Percentiles rank a stretch among this genome's conserved stretches.
These are phyloP conservation scores for Paraphoma sp. DNA, from an alignment of 2,329 filamentous ascomycete species.

Conservation along the genomic window DNA sequence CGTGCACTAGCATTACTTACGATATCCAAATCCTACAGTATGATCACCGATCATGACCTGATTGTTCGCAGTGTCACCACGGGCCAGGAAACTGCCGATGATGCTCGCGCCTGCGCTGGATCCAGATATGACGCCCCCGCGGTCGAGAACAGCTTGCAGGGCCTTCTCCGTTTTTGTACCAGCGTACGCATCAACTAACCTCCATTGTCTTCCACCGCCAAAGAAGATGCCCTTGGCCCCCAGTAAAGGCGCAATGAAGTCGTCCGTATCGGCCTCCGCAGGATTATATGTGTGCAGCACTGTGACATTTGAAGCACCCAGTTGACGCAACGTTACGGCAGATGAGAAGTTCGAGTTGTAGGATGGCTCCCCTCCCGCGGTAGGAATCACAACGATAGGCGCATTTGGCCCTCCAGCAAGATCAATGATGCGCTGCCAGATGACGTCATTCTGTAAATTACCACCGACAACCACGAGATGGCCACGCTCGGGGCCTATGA, in stretches of 20 bases:
- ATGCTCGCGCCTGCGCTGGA: slow-evolving; percentile 33
- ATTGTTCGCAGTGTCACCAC: slow-evolving; percentile 31
- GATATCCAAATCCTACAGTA: slow-evolving; percentile 32
- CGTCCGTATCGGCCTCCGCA: slow-evolving; percentile 26
- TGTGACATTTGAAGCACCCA: slow-evolving; percentile 28
- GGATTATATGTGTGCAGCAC: slow-evolving; percentile 35
- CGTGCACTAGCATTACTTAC: too few relatives aligned
- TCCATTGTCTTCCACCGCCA: slow-evolving; percentile 32
- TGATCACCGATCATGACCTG: slow-evolving; percentile 30
- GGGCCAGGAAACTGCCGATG: slow-evolving; percentile 26
- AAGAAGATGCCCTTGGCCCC: slow-evolving; percentile 31
- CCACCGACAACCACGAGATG: slow-evolving; percentile 33
- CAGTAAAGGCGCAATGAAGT: slow-evolving; percentile 26
- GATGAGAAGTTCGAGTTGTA: slow-evolving; percentile 28
- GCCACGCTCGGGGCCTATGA: slow-evolving; percentile 29
- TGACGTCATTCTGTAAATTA: slow-evolving; percentile 28
- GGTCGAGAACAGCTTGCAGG: slow-evolving; percentile 24
- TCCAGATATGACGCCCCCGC: slow-evolving; percentile 28
- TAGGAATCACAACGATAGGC: slow-evolving; percentile 31
- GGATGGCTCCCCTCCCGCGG: slow-evolving; percentile 28
- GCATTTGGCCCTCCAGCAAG: slow-evolving; percentile 31
- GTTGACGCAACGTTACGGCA: slow-evolving; percentile 20
- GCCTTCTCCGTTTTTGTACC: slow-evolving; percentile 31
- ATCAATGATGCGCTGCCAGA: slow-evolving; percentile 33
- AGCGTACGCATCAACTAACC: slow-evolving; percentile 32